Evolutionary conservation across 208 protist genomes (phyloP), one percentile per base, ranked within the genome.

Genomic region (Wallacemonas sp.): DNA sequence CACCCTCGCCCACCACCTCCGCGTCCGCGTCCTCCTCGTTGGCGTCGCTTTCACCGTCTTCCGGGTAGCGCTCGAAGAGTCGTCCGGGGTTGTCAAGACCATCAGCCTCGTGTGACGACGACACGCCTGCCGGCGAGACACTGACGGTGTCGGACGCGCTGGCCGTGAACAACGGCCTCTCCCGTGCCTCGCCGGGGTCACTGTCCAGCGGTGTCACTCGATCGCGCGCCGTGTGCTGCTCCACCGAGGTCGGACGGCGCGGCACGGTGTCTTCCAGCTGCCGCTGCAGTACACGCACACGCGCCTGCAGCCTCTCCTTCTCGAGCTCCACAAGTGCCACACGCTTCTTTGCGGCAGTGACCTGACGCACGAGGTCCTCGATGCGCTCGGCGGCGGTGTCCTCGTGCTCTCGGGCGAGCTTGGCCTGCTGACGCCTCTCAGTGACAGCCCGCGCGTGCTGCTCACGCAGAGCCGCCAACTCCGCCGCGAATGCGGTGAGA

Each of bases 271-370:
- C 74, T 30, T 80, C 74, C 32, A 74, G 60, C 65, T 80, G 68
- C 12, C 68, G 36, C 61, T 55, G 36, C 50, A 80, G 42, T 59
- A 80, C 68, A 29, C 68, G 38, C 33, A 54, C 26, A 41, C 74
- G 68, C 1, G 71, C 58, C 17, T 73, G 63, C 33, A 83, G 77
- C 42, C 71, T 55, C 15, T 77, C 77, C 53, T 78, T 83, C 5
- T 38, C 60, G 10, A 78, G 66, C 63, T 75, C 64, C 42, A 71
- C 61, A 12, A 61, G 48, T 54, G 57, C 68, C 63, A 75, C 65
- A 27, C 45, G 27, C 38, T 68, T 71, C 26, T 68, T 72, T 12
- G 66, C 52, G 34, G 62, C 55, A 38, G 46, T 57, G 37, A 71
- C 50, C 66, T 81, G 68, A 32, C 22, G 17, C 10, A 48, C 48